Base-by-base conservation (phyloP, 352 stramenopile genomes). In the Plasmopara muralis region DNA sequence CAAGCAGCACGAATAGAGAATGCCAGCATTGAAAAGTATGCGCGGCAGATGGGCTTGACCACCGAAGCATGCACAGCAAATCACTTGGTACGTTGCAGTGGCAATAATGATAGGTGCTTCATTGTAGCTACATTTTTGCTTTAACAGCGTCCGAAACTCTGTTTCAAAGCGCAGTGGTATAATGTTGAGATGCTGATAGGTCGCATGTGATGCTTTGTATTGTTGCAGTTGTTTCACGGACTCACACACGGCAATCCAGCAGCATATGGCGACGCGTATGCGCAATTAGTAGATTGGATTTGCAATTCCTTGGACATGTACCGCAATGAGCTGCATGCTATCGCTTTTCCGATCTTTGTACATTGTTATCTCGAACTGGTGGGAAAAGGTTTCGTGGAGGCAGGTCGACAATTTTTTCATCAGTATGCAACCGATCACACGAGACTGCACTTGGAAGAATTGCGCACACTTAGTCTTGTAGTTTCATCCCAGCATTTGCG, bases 231-330 rank as follows among this genome's bases (percentile, higher is more conserved):
- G 30, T 93, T 90, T 50, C 82, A 88, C 53, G 80, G 77, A 20
- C 65, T 93, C 31, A 78, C 74, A 1, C 59, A 62, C 9, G 79
- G 77, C 15, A 67, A 89, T 42, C 74, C 79, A 5, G 53, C 53
- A 18, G 62, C 66, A 18, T 93, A 88, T 53, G 66, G 77, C n/a
- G 72, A 86, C 6, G 75, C 77, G 50, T 93, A 91, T 57, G 50
- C 50, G 14, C 70, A 76, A 55, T 63, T 93, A n/a, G 43, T 87
- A 37, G 74, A 87, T 38, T 93, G 83, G 83, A 84, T 93, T 43
- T 83, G 74, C 62, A 90, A 89, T 57, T 86, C 83, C 55, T 61
- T 93, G 10, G 83, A 93, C 47, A 87, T 89, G 78, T 89, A 89
- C 62, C 87, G 87, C 49, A 86, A 80, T 59, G 83, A 93, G 57